Conservation (phyloP, 768 basidiomycete species). For the Suillus plorans region DNA sequence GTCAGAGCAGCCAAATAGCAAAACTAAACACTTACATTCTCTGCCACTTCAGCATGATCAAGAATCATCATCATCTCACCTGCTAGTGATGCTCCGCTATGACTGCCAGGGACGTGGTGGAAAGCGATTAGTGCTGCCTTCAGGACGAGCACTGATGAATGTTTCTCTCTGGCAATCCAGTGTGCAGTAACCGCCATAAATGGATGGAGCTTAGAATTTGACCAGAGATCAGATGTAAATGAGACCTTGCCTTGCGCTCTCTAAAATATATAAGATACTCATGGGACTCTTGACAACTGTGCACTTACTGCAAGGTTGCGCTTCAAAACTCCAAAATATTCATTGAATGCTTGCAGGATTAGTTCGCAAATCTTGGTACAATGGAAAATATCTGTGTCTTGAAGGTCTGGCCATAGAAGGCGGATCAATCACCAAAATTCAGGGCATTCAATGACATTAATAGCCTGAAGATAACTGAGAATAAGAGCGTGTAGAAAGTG, state of each 20-base stretch:
- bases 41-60: too few species aligned
- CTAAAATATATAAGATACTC: background rate
- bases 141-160: too few species aligned
- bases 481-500: background rate
- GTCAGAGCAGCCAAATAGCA: too few species aligned
- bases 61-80: too few species aligned
- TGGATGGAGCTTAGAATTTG: too few species aligned
- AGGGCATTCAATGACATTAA: slow-evolving; percentile 5
- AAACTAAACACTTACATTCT: too few species aligned
- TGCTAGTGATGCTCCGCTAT: too few species aligned
- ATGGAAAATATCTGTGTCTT: slow-evolving; percentile 14
- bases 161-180: too few species aligned
- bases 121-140: too few species aligned
- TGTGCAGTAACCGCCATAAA: too few species aligned
- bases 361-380: slow-evolving; percentile 6
- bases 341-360: background rate
- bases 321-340: slow-evolving; percentile 5
- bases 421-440: background rate
- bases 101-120: too few species aligned
- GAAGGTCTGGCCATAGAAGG: background rate
- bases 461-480: background rate
- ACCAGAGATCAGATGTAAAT: too few species aligned
- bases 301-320: slow-evolving; percentile 1
- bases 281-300: background rate
- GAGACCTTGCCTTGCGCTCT: background rate